phyloP scores from a whole-genome alignment of 1,139 yeast species.

The Kurtzmaniella quercitrusa region DNA sequence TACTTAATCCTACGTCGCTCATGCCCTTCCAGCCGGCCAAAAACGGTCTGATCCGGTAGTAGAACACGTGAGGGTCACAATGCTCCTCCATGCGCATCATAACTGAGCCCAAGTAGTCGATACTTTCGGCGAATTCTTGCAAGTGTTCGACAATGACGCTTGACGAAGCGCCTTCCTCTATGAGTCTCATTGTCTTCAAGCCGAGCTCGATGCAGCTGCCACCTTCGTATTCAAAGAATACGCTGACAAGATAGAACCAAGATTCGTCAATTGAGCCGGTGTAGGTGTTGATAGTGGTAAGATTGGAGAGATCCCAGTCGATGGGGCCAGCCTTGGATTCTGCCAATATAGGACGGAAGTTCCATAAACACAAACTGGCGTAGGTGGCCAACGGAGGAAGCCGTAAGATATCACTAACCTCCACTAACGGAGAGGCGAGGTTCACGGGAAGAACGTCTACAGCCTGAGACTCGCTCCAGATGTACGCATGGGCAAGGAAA shows the following conservation, averaged over 20 bases:
- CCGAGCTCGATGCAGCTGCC: constrained; percentile 65
- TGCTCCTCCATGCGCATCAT: constrained; percentile 84
- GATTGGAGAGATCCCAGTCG: constrained; percentile 53
- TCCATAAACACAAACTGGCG: constrained; percentile 87
- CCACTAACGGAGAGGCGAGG: constrained; percentile 66
- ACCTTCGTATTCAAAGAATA: constrained; percentile 79
- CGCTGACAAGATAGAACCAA: constrained; percentile 90
- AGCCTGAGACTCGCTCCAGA: constrained; percentile 78
- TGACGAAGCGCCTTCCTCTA: constrained; percentile 23
- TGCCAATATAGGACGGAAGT: constrained; percentile 62
- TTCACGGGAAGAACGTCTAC: constrained; percentile 62
- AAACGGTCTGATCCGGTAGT: constrained; percentile 80
- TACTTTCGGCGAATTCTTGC: constrained; percentile 67
- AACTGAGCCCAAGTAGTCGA: constrained; percentile 71
- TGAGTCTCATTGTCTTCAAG: constrained; percentile 26
- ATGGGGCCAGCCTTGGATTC: not conserved
- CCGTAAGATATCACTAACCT: constrained; percentile 54
- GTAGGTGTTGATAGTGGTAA: constrained; percentile 78
- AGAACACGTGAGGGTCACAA: constrained; percentile 93
- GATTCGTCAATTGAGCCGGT: constrained; percentile 90
- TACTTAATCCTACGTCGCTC: constrained; percentile 77
- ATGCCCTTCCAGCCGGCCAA: constrained; percentile 94
- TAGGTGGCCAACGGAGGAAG: constrained; percentile 87
- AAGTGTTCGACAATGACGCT: constrained; percentile 33
- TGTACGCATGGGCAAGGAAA: constrained; percentile 81